Conservation (phyloP, 2,329 filamentous ascomycete species). For the Diplodia seriata region DNA sequence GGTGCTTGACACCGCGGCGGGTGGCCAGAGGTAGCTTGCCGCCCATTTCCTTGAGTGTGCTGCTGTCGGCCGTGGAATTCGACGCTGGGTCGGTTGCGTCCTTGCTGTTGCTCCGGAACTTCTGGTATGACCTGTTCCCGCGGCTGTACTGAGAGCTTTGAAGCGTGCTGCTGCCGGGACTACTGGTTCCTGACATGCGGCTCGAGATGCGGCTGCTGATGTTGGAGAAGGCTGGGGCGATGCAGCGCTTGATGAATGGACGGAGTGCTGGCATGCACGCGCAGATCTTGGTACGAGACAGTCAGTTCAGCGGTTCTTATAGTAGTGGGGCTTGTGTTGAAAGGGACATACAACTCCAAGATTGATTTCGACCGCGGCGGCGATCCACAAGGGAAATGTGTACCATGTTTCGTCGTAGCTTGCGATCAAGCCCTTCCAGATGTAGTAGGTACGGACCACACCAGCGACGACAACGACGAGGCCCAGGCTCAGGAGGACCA, state of each 20-base stretch:
- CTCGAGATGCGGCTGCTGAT: slow-evolving; percentile 5
- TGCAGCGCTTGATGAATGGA: slow-evolving; percentile 36
- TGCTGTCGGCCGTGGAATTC: not conserved
- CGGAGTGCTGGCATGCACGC: slow-evolving; percentile 49
- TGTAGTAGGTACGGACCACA: slow-evolving; percentile 53
- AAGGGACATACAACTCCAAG: slow-evolving; percentile 51
- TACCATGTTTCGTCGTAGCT: slow-evolving; percentile 56
- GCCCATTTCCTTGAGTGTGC: slow-evolving; percentile 6
- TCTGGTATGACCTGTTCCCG: slow-evolving; percentile 1
- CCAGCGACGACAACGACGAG: slow-evolving; percentile 54
- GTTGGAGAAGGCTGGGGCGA: slow-evolving; percentile 18
- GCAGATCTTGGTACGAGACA: slow-evolving; percentile 41
- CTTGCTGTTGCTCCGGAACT: not conserved
- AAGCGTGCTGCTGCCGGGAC: not conserved
- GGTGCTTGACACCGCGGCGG: not conserved
- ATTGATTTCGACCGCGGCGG: slow-evolving; percentile 55
- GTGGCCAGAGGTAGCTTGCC: not conserved
- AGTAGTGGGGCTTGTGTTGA: not conserved
- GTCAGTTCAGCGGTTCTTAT: not conserved
- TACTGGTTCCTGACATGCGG: slow-evolving; percentile 4
- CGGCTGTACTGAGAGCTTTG: not conserved
- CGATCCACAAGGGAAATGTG: slow-evolving; percentile 56
- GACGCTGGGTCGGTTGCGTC: not conserved
- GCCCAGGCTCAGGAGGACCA: slow-evolving; percentile 50
- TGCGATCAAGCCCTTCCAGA: slow-evolving; percentile 50